These are phyloP conservation scores for Candida bentonensis DNA, from an alignment of 805 yeast species.

Conservation along the genomic window DNA sequence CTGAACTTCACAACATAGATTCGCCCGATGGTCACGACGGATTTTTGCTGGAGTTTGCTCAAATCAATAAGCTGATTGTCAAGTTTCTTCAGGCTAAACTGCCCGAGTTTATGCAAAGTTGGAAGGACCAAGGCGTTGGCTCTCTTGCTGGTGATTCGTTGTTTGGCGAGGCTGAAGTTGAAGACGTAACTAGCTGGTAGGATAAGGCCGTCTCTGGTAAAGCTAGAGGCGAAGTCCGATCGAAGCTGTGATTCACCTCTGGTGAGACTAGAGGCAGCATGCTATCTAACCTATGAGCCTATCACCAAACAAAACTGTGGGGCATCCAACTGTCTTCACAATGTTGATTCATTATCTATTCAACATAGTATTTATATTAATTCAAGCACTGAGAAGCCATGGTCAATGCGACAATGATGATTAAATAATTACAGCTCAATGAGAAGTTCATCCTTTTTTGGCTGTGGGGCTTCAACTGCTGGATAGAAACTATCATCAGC, in stretches of 20 bases:
- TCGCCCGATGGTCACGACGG: slow-evolving; percentile 99
- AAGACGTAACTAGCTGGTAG: slow-evolving; percentile 86
- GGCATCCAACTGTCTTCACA: not conserved
- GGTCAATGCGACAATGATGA: not conserved
- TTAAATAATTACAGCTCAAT: not conserved
- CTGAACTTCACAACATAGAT: slow-evolving; percentile 54
- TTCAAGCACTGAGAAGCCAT: too few relatives aligned
- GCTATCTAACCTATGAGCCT: too few relatives aligned
- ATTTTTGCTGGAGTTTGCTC: slow-evolving; percentile 74
- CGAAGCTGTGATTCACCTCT: too few relatives aligned
- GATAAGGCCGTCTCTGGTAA: not conserved
- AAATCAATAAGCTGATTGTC: slow-evolving; percentile 57
- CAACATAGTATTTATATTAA: slow-evolving; percentile 1
- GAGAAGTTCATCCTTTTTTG: not conserved
- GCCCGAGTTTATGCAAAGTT: slow-evolving; percentile 44
- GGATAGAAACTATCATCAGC: not conserved
- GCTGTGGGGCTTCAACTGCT: not conserved
- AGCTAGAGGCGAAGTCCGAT: too few relatives aligned
- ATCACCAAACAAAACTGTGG: too few relatives aligned
- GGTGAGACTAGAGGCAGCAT: too few relatives aligned
- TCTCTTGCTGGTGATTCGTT: slow-evolving; percentile 32
- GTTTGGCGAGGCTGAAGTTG: slow-evolving; percentile 79
- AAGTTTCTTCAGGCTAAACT: slow-evolving; percentile 48
- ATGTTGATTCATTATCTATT: not conserved
- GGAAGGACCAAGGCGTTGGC: slow-evolving; percentile 30